Conservation (phyloP, 2,329 filamentous ascomycete species). For the Trematosphaeria pertusa region DNA sequence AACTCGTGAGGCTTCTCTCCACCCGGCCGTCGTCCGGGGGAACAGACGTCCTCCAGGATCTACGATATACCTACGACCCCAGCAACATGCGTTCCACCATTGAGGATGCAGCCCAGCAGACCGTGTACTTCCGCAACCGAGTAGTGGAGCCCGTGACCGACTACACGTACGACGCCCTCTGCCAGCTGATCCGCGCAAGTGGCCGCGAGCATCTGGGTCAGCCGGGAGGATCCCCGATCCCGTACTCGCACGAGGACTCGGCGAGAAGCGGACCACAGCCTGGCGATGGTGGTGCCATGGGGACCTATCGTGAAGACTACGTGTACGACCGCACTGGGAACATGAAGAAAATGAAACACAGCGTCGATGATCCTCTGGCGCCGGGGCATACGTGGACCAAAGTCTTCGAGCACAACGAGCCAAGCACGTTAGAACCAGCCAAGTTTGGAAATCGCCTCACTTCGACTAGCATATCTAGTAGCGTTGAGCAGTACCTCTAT, state of each 20-base stretch:
- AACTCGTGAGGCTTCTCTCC: no score
- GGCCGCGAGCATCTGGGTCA: slow-evolving; percentile 15
- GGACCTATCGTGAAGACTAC: not conserved
- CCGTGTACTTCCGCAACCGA: slow-evolving; percentile 27
- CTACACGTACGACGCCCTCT: slow-evolving; percentile 12
- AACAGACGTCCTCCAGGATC: slow-evolving; percentile 14
- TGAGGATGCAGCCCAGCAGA: slow-evolving; percentile 25
- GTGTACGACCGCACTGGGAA: slow-evolving; percentile 23
- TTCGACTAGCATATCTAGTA: not conserved
- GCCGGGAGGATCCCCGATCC: not conserved
- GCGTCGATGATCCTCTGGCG: not conserved
- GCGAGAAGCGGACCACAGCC: no score
- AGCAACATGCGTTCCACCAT: slow-evolving; percentile 19
- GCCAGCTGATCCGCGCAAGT: slow-evolving; percentile 10
- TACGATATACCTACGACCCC: slow-evolving; percentile 26
- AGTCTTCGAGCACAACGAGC: slow-evolving; percentile 16
- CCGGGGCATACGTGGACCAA: slow-evolving; percentile 18
- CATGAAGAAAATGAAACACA: slow-evolving; percentile 18
- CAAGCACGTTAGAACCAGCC: slow-evolving; percentile 6
- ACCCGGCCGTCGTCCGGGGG: no score
- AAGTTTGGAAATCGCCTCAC: slow-evolving; percentile 7
- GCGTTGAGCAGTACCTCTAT: not conserved
- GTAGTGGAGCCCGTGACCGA: slow-evolving; percentile 15
- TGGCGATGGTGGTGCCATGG: not conserved
- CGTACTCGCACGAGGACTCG: not conserved